phyloP scores from a whole-genome alignment of 495 filamentous ascomycete genomes.

The Jackrogersella multiformis region DNA sequence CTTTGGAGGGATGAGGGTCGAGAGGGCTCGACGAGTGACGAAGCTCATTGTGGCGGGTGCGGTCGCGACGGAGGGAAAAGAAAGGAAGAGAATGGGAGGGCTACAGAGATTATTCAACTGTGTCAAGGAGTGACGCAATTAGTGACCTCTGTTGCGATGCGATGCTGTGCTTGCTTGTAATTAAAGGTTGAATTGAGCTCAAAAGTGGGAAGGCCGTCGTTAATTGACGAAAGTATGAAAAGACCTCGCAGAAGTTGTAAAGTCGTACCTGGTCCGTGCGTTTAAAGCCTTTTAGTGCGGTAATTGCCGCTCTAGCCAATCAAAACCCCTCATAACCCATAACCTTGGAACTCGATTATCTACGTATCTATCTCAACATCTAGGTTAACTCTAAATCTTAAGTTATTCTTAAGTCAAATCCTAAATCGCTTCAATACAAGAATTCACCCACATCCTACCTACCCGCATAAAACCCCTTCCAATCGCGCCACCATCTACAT shows the following conservation, averaged over 20 bases:
- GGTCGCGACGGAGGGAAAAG: slow-evolving; percentile 37
- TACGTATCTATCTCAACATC: not conserved
- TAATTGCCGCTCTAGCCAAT: slow-evolving; percentile 44
- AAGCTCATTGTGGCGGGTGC: slow-evolving; percentile 81
- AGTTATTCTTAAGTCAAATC: too few relatives aligned
- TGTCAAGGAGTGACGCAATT: slow-evolving; percentile 39
- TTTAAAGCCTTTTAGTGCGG: slow-evolving; percentile 12
- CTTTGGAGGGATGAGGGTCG: slow-evolving; percentile 98
- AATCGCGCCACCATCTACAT: not conserved
- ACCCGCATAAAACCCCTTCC: not conserved
- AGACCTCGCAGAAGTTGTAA: slow-evolving; percentile 51
- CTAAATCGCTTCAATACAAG: slow-evolving; percentile 22
- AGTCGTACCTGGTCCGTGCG: slow-evolving; percentile 25
- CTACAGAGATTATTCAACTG: slow-evolving; percentile 40
- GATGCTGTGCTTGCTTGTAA: slow-evolving; percentile 34
- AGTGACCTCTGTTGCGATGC: slow-evolving; percentile 38
- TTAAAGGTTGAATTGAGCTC: slow-evolving; percentile 43
- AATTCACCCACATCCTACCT: not conserved
- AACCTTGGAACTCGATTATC: slow-evolving; percentile 34
- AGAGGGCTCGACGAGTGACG: slow-evolving; percentile 87
- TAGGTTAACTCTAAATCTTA: too few relatives aligned
- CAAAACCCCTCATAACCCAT: slow-evolving; percentile 30
- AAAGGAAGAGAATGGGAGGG: slow-evolving; percentile 25
- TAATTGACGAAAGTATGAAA: slow-evolving; percentile 45
- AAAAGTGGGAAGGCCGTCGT: slow-evolving; percentile 38